These are phyloP conservation scores for Plasmodium fragile DNA, from an alignment of 169 alveolate genomes.

Conservation along the genomic window DNA sequence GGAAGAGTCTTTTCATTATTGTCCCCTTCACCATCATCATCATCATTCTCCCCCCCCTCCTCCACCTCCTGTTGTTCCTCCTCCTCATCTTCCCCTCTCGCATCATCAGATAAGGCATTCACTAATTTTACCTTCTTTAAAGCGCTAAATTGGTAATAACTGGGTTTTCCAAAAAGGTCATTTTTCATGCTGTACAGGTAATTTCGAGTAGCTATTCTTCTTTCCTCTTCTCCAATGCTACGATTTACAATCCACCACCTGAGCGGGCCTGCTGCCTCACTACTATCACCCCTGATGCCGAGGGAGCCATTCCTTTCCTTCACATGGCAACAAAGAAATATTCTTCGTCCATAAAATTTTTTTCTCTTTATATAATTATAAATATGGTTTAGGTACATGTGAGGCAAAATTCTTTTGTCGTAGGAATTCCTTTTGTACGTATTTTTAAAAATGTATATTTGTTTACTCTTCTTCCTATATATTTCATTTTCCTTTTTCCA, in stretches of 20 bases:
- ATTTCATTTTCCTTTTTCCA: neutral
- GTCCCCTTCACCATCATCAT: neutral
- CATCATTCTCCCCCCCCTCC: neutral
- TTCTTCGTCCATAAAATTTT: conserved; percentile 15
- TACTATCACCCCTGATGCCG: neutral
- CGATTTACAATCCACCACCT: too few species aligned
- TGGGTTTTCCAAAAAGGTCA: conserved; percentile 14
- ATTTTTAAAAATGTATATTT: conserved; percentile 7
- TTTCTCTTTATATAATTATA: conserved; percentile 15
- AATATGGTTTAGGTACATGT: conserved; percentile 46
- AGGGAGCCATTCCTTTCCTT: neutral
- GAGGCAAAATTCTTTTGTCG: neutral
- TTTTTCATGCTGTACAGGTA: conserved; percentile 26
- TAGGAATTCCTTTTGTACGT: conserved; percentile 6
- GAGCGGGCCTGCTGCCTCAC: too few species aligned
- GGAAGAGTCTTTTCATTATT: neutral
- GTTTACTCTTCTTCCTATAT: neutral
- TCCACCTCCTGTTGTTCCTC: neutral
- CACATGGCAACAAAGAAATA: conserved; percentile 15
- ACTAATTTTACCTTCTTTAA: conserved; percentile 10
- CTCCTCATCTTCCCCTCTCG: neutral
- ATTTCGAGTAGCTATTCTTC: neutral
- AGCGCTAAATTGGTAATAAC: neutral
- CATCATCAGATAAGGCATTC: conserved; percentile 15
- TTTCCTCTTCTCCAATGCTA: neutral